Conservation (phyloP, 2,329 filamentous ascomycete genomes). For the Clonostachys rhizophaga region DNA sequence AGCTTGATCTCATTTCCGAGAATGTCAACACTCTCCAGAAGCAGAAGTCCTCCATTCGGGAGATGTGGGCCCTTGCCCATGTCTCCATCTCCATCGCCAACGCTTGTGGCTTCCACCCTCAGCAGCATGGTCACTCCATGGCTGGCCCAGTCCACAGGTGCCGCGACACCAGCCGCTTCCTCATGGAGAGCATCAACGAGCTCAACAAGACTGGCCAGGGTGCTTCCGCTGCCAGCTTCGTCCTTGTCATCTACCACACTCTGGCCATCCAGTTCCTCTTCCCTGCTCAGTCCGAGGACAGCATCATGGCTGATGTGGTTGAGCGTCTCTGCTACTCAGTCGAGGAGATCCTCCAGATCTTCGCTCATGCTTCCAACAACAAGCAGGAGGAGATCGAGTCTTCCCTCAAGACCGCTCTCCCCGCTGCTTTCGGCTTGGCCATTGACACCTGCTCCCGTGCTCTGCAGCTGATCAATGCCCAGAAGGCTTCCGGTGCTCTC, state of each 20-base stretch:
- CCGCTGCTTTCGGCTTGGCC: conserved; percentile 18
- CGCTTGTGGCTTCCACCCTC: conserved; percentile 16
- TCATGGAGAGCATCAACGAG: conserved; percentile 16
- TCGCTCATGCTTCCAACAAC: conserved; percentile 11
- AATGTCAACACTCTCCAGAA: conserved; percentile 27
- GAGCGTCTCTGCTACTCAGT: conserved; percentile 18
- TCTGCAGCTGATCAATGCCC: conserved; percentile 13
- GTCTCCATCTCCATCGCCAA: conserved; percentile 21
- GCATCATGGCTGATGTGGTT: conserved; percentile 12
- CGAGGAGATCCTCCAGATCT: conserved; percentile 18
- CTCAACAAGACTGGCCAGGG: conserved; percentile 13
- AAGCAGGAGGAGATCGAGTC: conserved; percentile 9
- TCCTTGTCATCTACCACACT: conserved; percentile 22
- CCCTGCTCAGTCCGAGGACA: conserved; percentile 12
- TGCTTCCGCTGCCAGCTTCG: conserved; percentile 13
- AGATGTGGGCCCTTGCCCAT: conserved; percentile 26
- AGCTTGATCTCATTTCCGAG: conserved; percentile 25
- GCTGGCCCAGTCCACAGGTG: conserved; percentile 13
- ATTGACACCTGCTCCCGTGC: conserved; percentile 22
- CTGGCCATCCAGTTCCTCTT: conserved; percentile 26
- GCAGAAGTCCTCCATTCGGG: conserved; percentile 23
- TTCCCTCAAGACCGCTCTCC: conserved; percentile 14
- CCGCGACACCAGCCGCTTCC: conserved; percentile 16
- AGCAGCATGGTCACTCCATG: conserved; percentile 11
- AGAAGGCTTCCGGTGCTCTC: conserved; percentile 4